A percentile compares a stretch with the other conserved stretches of the same genome.
These are phyloP conservation scores for Alternaria triticimaculans DNA, from an alignment of 2,329 filamentous ascomycete genomes.

Conservation along the genomic window DNA sequence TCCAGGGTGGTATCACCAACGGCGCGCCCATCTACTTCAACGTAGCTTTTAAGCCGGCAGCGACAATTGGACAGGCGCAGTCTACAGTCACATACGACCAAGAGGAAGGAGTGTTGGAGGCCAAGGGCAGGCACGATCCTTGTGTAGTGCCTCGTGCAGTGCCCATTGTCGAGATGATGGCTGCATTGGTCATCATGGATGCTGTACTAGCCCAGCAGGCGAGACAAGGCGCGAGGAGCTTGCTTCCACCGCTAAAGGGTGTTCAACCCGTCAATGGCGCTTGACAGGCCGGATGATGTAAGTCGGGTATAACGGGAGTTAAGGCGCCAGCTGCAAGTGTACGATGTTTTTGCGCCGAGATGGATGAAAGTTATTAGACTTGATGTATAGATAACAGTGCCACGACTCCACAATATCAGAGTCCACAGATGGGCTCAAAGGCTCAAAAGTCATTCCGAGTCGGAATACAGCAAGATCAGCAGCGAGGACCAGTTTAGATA, in stretches of 20 bases:
- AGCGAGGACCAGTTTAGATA: not conserved
- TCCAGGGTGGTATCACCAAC: constrained; percentile 95
- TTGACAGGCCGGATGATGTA: not conserved
- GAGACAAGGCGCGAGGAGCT: constrained; percentile 50
- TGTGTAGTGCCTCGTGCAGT: constrained; percentile 90
- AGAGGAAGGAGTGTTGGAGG: constrained; percentile 76
- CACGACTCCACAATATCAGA: not conserved
- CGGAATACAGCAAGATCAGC: not conserved
- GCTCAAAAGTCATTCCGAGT: not conserved
- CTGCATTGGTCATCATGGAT: constrained; percentile 85
- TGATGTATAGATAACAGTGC: not conserved
- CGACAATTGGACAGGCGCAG: constrained; percentile 91
- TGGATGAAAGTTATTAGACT: not conserved
- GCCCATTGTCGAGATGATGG: constrained; percentile 91
- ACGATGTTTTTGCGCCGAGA: not conserved
- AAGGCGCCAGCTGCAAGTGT: constrained; percentile 1
- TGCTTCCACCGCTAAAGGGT: constrained; percentile 48
- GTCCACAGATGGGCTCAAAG: not conserved
- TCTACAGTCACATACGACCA: constrained; percentile 81
- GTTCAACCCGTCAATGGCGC: constrained; percentile 41
- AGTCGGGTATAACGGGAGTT: not conserved
- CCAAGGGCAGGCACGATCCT: constrained; percentile 93
- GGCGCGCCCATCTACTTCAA: constrained; percentile 94
- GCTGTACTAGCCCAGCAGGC: constrained; percentile 82
- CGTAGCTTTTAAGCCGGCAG: constrained; percentile 92